These are phyloP conservation scores for Galeopsis tetrahit DNA, from an alignment of 257 asterid species.

Conservation along the genomic window DNA sequence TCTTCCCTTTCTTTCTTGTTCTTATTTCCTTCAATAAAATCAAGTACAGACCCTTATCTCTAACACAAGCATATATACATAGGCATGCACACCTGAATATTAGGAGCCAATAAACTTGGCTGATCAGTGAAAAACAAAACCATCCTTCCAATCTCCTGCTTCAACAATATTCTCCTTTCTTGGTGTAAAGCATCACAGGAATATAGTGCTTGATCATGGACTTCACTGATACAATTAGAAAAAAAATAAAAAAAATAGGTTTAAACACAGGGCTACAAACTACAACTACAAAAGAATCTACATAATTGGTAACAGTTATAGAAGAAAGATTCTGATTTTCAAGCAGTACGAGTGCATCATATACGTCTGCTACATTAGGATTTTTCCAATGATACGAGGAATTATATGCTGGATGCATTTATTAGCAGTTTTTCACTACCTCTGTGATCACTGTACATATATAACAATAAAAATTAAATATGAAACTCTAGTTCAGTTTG, in stretches of 20 bases:
- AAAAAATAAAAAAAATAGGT: slow-evolving; percentile 32
- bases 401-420: slow-evolving; percentile 25
- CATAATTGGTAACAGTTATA: slow-evolving; percentile 10
- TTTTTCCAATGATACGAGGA: slow-evolving; percentile 21
- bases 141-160: slow-evolving; percentile 99
- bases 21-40: slow-evolving; percentile 1
- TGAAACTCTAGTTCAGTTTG: slow-evolving; percentile 26
- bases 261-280: slow-evolving; percentile 32
- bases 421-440: slow-evolving; percentile 16
- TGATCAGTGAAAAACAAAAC: slow-evolving; percentile 95
- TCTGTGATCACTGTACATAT: background rate
- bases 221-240: slow-evolving; percentile 72
- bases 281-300: slow-evolving; percentile 30
- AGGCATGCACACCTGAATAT: slow-evolving; percentile 75
- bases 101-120: slow-evolving; percentile 98
- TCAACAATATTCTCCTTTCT: slow-evolving; percentile 86
- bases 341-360: slow-evolving; percentile 10
- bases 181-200: slow-evolving; percentile 91
- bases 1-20: background rate
- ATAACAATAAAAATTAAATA: slow-evolving; percentile 24
- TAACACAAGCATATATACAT: background rate
- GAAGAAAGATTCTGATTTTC: slow-evolving; percentile 20
- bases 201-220: slow-evolving; percentile 85
- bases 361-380: slow-evolving; percentile 19
- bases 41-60: background rate